Evolutionary conservation across 371 early-diverging fungal species (phyloP), one percentile per base, ranked within the genome.

Genomic region (Globomyces sp.): DNA sequence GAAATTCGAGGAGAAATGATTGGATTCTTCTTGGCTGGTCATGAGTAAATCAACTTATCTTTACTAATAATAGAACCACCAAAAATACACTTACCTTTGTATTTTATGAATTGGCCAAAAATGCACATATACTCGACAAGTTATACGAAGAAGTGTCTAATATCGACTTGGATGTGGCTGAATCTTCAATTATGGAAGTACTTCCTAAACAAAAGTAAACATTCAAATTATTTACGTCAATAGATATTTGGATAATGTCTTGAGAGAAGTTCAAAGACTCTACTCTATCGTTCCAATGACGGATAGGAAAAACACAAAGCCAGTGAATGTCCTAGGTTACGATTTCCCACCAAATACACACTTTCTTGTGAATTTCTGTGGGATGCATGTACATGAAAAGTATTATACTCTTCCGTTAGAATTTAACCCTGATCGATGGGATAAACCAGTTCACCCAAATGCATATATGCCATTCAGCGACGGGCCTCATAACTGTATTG

Each of bases 401-500:
- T 63, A 71, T 53, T 78, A 71, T 66, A 24, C 58, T 10, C 42
- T 77, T 36, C 75, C 82, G 2, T 48, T 58, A 3, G 47, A 11
- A 9, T 80, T 76, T 48, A 60, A 64, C 39, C 82, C 82, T 1
- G 74, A 73, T 9, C 52, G 82, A 4, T 82, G 76, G 76, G 55
- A 48, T 10, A 10, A 52, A 39, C 51, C 10, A 37, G 6, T 24
- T 4, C n/a, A 13, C 1, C 50, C 63, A 63, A 68, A 73, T 10
- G 45, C 58, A 0, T 79, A 59, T 46, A 11, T 79, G 4, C 75
- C 79, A 4, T 79, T 79, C 67, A 73, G 70, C 1, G 76, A 79
- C 24, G 79, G 51, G 1, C 68, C 71, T 2, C 60, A 50, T 42
- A 64, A 59, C 58, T 78, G 78, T 52, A 71, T 78, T 46, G 78